Evolutionary conservation across 805 yeast species (phyloP).

Genomic region (Nakazawaea ernobii): DNA sequence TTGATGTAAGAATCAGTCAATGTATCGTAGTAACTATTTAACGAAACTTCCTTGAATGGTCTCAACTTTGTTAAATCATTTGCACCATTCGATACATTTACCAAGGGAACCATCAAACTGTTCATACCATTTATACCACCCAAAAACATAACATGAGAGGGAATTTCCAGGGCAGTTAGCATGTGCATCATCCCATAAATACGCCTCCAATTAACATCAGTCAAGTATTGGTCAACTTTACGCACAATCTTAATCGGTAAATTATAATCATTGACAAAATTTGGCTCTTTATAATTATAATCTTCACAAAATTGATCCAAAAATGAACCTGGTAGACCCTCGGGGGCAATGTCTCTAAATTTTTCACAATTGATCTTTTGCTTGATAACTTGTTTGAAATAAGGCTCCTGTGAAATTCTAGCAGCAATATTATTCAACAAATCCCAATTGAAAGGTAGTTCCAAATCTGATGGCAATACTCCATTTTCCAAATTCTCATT

Average conservation of each 20-base stretch:
- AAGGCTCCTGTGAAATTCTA: background rate
- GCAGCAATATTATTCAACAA: slow-evolving; percentile 2
- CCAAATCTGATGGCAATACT: slow-evolving; percentile 1
- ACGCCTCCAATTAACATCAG: slow-evolving; percentile 7
- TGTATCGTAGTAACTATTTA: background rate
- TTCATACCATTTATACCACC: background rate
- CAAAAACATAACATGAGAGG: slow-evolving; percentile 5
- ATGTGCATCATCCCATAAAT: slow-evolving; percentile 5
- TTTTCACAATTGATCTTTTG: background rate
- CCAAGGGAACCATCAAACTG: slow-evolving; percentile 5
- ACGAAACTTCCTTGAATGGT: background rate
- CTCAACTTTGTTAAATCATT: slow-evolving; percentile 8
- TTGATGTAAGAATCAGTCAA: background rate
- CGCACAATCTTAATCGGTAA: slow-evolving; percentile 7
- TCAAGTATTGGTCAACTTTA: slow-evolving; percentile 7
- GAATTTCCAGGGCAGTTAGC: slow-evolving; percentile 2
- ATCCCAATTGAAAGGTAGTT: slow-evolving; percentile 10
- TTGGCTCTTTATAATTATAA: slow-evolving; percentile 2
- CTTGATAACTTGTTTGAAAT: background rate
- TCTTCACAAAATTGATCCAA: slow-evolving; percentile 6
- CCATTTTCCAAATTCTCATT: background rate
- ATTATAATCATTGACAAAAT: slow-evolving; percentile 6
- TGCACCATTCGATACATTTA: slow-evolving; percentile 5
- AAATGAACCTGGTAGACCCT: background rate
- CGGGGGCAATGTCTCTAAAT: slow-evolving; percentile 7